Conservation (phyloP, 257 asterid species). For the Fraxinus anomala region DNA sequence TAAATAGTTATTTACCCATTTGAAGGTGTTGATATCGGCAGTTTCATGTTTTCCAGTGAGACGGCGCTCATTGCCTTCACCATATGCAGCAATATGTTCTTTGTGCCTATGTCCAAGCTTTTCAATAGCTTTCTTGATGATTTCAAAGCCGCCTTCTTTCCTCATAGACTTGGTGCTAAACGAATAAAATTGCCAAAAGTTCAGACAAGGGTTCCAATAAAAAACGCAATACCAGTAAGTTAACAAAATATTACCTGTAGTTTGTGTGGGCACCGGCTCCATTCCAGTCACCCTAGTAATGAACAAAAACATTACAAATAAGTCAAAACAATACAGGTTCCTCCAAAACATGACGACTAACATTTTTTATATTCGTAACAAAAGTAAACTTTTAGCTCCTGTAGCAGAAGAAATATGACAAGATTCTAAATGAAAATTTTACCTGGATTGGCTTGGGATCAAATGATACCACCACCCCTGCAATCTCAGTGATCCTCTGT, state of each 20-base stretch:
- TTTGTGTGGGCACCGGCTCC: slow-evolving; percentile 43
- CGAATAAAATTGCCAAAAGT: neutral
- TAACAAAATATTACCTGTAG: slow-evolving; percentile 24
- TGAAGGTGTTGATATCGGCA: slow-evolving; percentile 27
- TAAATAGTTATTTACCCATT: slow-evolving; percentile 21
- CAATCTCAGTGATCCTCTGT: slow-evolving; percentile 37
- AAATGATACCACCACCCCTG: slow-evolving; percentile 31
- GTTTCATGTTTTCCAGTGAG: slow-evolving; percentile 31
- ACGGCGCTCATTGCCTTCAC: slow-evolving; percentile 32
- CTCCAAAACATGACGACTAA: neutral
- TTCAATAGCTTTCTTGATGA: slow-evolving; percentile 35
- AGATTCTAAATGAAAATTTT: neutral
- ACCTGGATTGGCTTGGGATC: slow-evolving; percentile 41
- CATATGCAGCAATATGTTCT: slow-evolving; percentile 37
- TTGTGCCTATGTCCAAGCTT: slow-evolving; percentile 35
- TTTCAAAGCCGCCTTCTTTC: slow-evolving; percentile 29
- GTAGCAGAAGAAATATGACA: neutral
- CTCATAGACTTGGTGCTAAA: slow-evolving; percentile 36
- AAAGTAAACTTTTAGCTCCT: neutral
- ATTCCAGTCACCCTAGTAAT: slow-evolving; percentile 36
- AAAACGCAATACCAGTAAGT: neutral
- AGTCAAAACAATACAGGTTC: neutral
- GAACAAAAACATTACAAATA: neutral
- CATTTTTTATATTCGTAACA: neutral
- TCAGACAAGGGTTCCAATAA: neutral